These are phyloP conservation scores for Podospora australis DNA, from an alignment of 495 filamentous ascomycete species.

Conservation along the genomic window DNA sequence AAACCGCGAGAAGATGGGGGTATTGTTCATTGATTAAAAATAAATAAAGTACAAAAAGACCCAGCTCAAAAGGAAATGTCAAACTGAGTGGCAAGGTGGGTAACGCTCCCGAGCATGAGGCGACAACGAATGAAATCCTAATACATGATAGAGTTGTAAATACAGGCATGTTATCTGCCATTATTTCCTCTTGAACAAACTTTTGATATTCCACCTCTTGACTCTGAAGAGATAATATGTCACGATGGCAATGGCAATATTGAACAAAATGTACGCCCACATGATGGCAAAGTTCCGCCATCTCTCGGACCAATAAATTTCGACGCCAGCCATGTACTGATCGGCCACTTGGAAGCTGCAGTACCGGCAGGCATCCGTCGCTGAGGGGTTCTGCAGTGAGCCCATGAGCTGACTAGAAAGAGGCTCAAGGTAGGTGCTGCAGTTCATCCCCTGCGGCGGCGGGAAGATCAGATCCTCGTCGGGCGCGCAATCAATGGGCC, in stretches of 20 bases:
- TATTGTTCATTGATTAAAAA: too few species aligned
- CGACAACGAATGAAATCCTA: too few species aligned
- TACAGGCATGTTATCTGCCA: too few species aligned
- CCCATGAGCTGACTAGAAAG: slow-evolving; percentile 25
- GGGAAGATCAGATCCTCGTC: slow-evolving; percentile 48
- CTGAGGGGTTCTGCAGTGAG: slow-evolving; percentile 39
- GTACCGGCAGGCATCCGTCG: slow-evolving; percentile 37
- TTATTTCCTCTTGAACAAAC: too few species aligned
- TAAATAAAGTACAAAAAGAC: too few species aligned
- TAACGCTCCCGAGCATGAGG: too few species aligned
- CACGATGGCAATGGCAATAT: slow-evolving; percentile 42
- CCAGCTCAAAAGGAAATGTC: too few species aligned
- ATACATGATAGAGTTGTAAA: too few species aligned
- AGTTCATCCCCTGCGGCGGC: slow-evolving; percentile 35
- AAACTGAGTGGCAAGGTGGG: too few species aligned
- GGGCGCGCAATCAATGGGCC: slow-evolving; percentile 43
- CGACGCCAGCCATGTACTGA: slow-evolving; percentile 38
- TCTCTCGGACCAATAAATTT: slow-evolving; percentile 42
- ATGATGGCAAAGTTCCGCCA: slow-evolving; percentile 52
- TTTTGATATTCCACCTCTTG: too few species aligned
- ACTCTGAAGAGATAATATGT: slow-evolving; percentile 51
- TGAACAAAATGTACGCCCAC: slow-evolving; percentile 49
- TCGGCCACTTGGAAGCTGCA: slow-evolving; percentile 43
- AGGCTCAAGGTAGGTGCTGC: slow-evolving; percentile 20
- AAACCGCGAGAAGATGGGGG: too few species aligned